Percentiles rank a stretch among this genome's conserved stretches.
Conservation (phyloP, 352 stramenopile genomes). For the Salisapilia sapeloensis region DNA sequence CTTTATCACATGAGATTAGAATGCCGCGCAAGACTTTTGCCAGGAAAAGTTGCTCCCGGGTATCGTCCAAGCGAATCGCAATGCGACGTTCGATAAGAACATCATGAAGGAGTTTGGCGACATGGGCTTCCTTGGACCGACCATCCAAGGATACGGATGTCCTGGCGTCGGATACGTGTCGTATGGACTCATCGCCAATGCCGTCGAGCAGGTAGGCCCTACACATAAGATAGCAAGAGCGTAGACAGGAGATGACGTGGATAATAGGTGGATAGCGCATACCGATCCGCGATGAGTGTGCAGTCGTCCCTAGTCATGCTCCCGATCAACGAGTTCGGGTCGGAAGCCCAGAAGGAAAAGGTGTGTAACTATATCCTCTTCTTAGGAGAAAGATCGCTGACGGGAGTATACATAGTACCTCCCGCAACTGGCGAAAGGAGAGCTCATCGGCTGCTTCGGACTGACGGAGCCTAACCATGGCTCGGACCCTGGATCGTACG, state of each 20-base stretch:
- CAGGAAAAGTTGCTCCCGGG: conserved; percentile 86
- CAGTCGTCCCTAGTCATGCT: conserved; percentile 97
- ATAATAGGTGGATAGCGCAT: conserved; percentile 86
- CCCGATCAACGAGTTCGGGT: conserved; percentile 95
- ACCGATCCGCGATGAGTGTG: conserved; percentile 95
- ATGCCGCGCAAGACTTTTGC: conserved; percentile 88
- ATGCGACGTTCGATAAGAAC: conserved; percentile 86
- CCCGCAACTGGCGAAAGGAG: conserved; percentile 85
- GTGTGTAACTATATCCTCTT: conserved; percentile 5
- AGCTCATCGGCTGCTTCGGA: conserved; percentile 96
- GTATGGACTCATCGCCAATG: conserved; percentile 94
- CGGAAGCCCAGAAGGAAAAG: conserved; percentile 91
- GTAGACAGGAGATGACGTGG: not conserved
- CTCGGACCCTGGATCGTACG: conserved; percentile 84
- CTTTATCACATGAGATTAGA: conserved; percentile 18
- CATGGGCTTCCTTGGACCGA: conserved; percentile 90
- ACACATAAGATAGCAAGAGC: not conserved
- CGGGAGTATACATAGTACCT: conserved; percentile 66
- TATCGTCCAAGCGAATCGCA: conserved; percentile 89
- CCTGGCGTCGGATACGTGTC: conserved; percentile 89
- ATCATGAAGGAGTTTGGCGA: conserved; percentile 92
- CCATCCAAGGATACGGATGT: conserved; percentile 91
- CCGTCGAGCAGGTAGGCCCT: conserved; percentile 78
- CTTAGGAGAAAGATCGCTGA: not conserved
- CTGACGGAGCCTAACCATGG: conserved; percentile 97